These are phyloP conservation scores for Oemleria cerasiformis DNA, from an alignment of 306 rosid species.

Conservation along the genomic window DNA sequence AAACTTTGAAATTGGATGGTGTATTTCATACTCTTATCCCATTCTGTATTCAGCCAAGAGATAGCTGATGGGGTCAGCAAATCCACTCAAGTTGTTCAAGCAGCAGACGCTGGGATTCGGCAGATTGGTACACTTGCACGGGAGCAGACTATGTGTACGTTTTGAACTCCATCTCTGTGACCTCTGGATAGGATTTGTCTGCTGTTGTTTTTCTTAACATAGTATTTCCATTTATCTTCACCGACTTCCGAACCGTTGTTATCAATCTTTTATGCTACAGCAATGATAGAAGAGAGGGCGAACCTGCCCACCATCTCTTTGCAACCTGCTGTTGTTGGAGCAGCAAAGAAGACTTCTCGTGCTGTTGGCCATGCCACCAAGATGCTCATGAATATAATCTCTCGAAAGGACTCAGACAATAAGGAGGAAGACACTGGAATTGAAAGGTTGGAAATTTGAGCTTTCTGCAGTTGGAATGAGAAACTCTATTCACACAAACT, in stretches of 20 bases:
- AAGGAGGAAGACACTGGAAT: constrained; percentile 39
- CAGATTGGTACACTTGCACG: constrained; percentile 74
- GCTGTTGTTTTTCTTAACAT: not conserved
- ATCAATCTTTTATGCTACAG: constrained; percentile 35
- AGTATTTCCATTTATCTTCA: not conserved
- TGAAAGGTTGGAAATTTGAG: constrained; percentile 50
- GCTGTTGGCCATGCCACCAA: constrained; percentile 84
- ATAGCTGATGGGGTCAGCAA: constrained; percentile 83
- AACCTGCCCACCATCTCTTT: constrained; percentile 74
- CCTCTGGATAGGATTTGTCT: not conserved
- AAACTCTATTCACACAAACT: not conserved
- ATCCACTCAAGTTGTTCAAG: constrained; percentile 87
- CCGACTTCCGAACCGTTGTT: not conserved
- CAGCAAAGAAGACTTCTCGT: constrained; percentile 85
- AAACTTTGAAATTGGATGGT: not conserved
- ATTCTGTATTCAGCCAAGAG: constrained; percentile 66
- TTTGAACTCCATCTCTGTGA: not conserved
- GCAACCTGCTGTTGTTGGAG: constrained; percentile 80
- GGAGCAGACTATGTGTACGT: constrained; percentile 82
- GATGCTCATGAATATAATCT: constrained; percentile 60
- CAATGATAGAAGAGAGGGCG: constrained; percentile 93
- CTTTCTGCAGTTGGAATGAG: not conserved
- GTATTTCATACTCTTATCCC: not conserved
- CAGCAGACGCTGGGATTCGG: constrained; percentile 86
- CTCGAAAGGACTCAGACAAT: constrained; percentile 47